Base-by-base conservation (phyloP, 306 rosid genomes). In the Geum urbanum region DNA sequence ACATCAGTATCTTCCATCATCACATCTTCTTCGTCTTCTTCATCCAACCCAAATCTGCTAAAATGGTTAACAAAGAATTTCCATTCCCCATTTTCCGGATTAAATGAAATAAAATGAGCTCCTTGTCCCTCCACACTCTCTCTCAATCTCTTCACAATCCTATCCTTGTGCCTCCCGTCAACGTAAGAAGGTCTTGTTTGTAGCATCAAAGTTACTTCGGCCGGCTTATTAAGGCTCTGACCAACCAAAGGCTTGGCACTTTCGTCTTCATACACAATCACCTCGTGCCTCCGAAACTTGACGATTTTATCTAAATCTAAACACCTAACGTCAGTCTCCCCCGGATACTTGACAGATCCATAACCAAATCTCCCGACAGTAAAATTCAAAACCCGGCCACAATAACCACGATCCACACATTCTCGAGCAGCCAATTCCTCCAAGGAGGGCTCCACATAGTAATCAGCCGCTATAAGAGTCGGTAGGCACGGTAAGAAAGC, bases 11-110 rank as follows among this genome's bases (percentile, higher is more conserved):
- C 92, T 65, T 84, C 88, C 91, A 88, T 87, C 54, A 74, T 62
- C 37, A 86, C 78, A 70, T 90, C 96, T 73, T 83, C 98, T 67
- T 94, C 99, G 72, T 94, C 96, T 12, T 94, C 96, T 0, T 88
- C 95, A 54, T 56, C 85, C 67, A 94, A 87, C 45, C 99, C 99
- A 83, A 94, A 94, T 81, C 97, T 91, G 71, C 99, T 94, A 73
- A 94, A 94, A 79, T 94, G 99, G 66, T 77, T 66, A 72, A 91
- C 99, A 72, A 79, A 74, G 74, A 94, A 90, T 72, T 86, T 90
- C 97, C 95, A 94, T 70, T 90, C 92, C 69, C 92, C 83, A 55
- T 80, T 87, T 54, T 35, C 77, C 8, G 76, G 74, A 73, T 90
- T 83, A 79, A 88, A 91, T 19, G 97, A 94, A 69, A 91, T 27